Evolutionary conservation across 805 yeast genomes (phyloP), one percentile per base, ranked within the genome.

Genomic region (Ogataea salicorniae): DNA sequence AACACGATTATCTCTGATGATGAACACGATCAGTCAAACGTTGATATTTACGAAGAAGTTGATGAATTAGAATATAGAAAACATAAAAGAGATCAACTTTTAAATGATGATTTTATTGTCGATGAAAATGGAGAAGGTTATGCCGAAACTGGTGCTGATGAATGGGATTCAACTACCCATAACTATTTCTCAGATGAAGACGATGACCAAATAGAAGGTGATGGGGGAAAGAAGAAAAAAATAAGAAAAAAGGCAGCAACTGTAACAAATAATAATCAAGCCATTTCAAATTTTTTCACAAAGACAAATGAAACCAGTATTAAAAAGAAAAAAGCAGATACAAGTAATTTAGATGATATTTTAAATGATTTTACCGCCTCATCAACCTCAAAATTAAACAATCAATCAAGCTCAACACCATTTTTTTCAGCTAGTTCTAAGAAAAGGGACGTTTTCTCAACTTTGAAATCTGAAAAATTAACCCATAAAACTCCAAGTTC

Each of bases 91-190:
- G 80, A 85, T 49, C 87, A 90, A 49, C 72, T 94, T 42, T 74
- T 89, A 65, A 83, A 86, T 51, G 97, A 92, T 60, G 97, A 92
- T 64, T 92, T 92, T 62, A 94, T 92, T 35, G 95, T 89, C 2
- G 97, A 90, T 63, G 98, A 92, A 63, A 82, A 86, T 55, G 97
- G 97, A 31, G 85, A 84, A 54, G 98, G 97, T 0, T 92, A 92
- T 60, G 91, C 89, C 1, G 98, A 94, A 58, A 86, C 86, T 39
- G 99, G 99, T 48, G 87, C 76, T 7, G 95, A 92, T 58, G 96
- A 89, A 50, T 89, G 95, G 91, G 95, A 83, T 49, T 72, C 34
- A 39, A 39, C 7, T 34, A 70, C 73, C 46, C 77, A 75, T 39
- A 68, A 73, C 45, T 78, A 77, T 57, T 76, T 75, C 50, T 76